phyloP scores from a whole-genome alignment of 495 filamentous ascomycete species.

The Penicillium herquei region DNA sequence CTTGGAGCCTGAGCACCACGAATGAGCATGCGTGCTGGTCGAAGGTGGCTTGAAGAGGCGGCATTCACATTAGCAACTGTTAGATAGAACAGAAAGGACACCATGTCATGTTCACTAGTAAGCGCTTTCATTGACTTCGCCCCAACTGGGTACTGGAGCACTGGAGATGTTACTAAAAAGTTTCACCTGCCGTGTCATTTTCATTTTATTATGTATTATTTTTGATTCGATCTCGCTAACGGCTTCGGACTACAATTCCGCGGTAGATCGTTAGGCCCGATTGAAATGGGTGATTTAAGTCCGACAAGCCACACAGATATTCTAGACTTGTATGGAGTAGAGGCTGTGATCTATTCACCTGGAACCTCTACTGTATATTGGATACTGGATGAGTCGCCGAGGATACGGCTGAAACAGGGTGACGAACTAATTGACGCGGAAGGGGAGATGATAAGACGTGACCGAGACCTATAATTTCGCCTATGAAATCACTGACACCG shows the following conservation, averaged over 20 bases:
- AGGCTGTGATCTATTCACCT: background rate
- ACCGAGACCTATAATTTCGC: background rate
- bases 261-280: constrained; percentile 21
- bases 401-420: constrained; percentile 1
- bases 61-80: constrained; percentile 5
- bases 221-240: constrained; percentile 17
- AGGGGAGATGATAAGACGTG: background rate
- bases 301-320: background rate
- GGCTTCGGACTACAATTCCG: constrained; percentile 14
- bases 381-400: background rate
- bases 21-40: background rate
- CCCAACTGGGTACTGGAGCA: background rate
- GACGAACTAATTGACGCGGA: background rate
- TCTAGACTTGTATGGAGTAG: too few species aligned
- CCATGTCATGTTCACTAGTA: too few species aligned
- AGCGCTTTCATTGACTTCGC: background rate
- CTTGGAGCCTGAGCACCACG: background rate
- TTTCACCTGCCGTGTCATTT: constrained; percentile 11
- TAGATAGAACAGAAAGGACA: background rate
- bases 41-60: constrained; percentile 4
- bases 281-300: constrained; percentile 4
- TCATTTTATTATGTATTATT: background rate
- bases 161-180: background rate
- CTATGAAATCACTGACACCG: background rate
- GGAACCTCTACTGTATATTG: background rate